These are phyloP conservation scores for Tetradesmus lagerheimii DNA, from an alignment of 139 green algal species.

Conservation along the genomic window DNA sequence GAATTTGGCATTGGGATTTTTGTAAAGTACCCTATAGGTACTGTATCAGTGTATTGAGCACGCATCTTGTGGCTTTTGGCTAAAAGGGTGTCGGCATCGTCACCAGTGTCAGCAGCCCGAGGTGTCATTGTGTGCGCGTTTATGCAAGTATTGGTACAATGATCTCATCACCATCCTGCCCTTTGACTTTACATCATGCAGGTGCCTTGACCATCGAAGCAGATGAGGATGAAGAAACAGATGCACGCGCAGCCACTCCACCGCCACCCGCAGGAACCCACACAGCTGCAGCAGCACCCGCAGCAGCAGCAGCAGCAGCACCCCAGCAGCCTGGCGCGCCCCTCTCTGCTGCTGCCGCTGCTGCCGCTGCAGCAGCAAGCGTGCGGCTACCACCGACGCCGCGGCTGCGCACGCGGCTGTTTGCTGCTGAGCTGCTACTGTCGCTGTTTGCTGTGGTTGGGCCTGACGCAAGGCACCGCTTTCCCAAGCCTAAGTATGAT, in stretches of 20 bases:
- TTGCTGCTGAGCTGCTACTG: slow-evolving; percentile 80
- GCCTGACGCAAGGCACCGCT: slow-evolving; percentile 65
- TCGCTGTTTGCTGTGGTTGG: slow-evolving; percentile 67
- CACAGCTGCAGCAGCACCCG: slow-evolving; percentile 20
- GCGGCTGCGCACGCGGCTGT: slow-evolving; percentile 84
- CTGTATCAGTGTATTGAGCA: too few relatives aligned
- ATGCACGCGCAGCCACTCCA: slow-evolving; percentile 30
- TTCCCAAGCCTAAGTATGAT: slow-evolving; percentile 53
- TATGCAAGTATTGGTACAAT: too few relatives aligned
- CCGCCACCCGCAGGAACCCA: background rate
- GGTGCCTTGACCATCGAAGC: slow-evolving; percentile 27
- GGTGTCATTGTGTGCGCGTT: too few relatives aligned
- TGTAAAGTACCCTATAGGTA: too few relatives aligned
- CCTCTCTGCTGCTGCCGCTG: background rate
- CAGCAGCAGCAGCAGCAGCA: background rate
- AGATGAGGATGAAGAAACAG: slow-evolving; percentile 57
- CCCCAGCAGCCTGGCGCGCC: background rate
- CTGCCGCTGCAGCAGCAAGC: slow-evolving; percentile 5
- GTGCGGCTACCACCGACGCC: slow-evolving; percentile 50
- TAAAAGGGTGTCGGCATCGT: too few relatives aligned
- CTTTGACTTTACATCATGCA: too few relatives aligned
- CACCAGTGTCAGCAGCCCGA: too few relatives aligned
- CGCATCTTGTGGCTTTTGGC: too few relatives aligned
- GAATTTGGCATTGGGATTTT: too few relatives aligned
- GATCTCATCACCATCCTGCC: too few relatives aligned